Evolutionary conservation across 192 early-diverging fungal genomes (phyloP).

Genomic region (Gigaspora rosea): DNA sequence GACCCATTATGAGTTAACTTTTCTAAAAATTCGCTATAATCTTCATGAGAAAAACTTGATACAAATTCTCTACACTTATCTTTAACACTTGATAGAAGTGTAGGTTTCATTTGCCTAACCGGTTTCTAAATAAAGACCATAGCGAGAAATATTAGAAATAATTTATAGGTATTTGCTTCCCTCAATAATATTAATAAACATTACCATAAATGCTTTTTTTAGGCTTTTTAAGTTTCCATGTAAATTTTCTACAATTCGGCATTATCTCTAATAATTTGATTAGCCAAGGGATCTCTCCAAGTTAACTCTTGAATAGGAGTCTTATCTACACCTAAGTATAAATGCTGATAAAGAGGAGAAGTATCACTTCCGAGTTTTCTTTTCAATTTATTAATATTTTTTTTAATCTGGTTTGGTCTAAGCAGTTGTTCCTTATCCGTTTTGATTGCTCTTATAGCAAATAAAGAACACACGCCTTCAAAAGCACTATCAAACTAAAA

Average conservation of each 20-base stretch:
- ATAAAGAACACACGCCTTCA: constrained; percentile 8
- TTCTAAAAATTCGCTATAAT: background rate
- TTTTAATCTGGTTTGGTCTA: background rate
- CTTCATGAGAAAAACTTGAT: background rate
- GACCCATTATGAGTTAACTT: background rate
- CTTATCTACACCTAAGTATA: too few species aligned
- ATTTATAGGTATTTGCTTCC: too few species aligned
- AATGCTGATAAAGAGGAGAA: too few species aligned
- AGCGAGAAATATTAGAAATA: too few species aligned
- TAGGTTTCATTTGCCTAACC: background rate
- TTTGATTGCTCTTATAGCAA: background rate
- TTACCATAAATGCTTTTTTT: too few species aligned
- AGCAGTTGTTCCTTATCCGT: constrained; percentile 7
- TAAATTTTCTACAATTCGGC: too few species aligned
- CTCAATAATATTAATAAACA: too few species aligned
- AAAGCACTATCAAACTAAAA: constrained; percentile 21
- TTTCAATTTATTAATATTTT: background rate
- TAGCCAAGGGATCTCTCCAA: too few species aligned
- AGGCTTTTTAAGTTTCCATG: too few species aligned
- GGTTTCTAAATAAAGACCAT: constrained; percentile 18
- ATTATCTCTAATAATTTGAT: too few species aligned
- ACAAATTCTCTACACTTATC: constrained; percentile 11
- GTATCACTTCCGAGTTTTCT: too few species aligned
- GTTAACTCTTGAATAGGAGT: too few species aligned
- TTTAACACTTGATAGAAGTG: background rate